Percentiles rank a stretch among this genome's conserved stretches.
Conservation (phyloP, 129 eudicot genomes). For the Arctium minus region DNA sequence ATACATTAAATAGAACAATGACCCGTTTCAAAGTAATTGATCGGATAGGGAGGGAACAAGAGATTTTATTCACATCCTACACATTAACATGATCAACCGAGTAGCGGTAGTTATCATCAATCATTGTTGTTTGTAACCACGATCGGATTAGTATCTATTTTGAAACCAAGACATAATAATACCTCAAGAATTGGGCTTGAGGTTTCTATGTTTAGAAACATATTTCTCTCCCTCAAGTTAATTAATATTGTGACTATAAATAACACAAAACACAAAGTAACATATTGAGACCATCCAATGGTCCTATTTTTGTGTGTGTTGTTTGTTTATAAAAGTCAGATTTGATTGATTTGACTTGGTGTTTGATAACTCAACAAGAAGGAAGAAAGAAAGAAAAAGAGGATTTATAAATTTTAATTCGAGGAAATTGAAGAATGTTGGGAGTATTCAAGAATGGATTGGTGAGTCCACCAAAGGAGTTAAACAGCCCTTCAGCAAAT, state of each 20-base stretch:
- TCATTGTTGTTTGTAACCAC: background rate
- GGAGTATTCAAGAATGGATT: slow-evolving; percentile 82
- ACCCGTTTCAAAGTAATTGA: too few species aligned
- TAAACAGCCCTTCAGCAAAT: slow-evolving; percentile 47
- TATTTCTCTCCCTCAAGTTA: slow-evolving; percentile 9
- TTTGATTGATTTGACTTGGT: slow-evolving; percentile 21
- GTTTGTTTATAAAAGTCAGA: slow-evolving; percentile 18
- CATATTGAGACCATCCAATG: slow-evolving; percentile 24
- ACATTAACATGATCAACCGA: background rate
- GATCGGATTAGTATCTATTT: background rate
- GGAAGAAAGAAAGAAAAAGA: background rate
- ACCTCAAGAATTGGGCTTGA: background rate
- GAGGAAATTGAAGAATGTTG: slow-evolving; percentile 46
- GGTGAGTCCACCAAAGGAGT: slow-evolving; percentile 81
- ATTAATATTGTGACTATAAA: slow-evolving; percentile 16
- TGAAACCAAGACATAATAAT: background rate
- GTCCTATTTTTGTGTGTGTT: slow-evolving; percentile 26
- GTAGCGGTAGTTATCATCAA: background rate
- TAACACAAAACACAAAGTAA: slow-evolving; percentile 20
- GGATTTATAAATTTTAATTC: background rate
- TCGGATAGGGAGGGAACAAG: too few species aligned
- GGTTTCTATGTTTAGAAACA: slow-evolving; percentile 17
- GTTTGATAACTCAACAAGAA: slow-evolving; percentile 11
- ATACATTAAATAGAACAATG: too few species aligned
- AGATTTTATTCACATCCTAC: background rate